Conservation (phyloP, 306 rosid species). For the Echinosophora koreensis region DNA sequence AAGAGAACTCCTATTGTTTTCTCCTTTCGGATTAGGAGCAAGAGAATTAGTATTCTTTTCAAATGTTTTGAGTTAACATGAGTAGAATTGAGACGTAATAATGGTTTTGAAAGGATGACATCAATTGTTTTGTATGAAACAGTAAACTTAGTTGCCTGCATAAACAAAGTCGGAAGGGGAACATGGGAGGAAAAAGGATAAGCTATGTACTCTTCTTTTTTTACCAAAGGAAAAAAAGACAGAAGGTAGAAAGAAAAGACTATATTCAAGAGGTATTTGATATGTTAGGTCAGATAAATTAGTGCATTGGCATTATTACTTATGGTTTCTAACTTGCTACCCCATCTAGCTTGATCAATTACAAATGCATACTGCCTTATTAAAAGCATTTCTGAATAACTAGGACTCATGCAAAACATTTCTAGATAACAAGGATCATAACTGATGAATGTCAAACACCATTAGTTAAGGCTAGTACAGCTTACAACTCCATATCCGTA, state of each 20-base stretch:
- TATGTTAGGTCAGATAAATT: not conserved
- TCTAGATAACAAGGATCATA: no score
- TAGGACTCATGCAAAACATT: no score
- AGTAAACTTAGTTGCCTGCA: not conserved
- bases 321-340: not conserved
- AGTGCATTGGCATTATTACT: not conserved
- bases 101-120: not conserved
- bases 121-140: not conserved
- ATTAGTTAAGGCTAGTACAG: not conserved
- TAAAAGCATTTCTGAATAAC: no score
- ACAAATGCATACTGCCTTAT: not conserved
- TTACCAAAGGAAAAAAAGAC: not conserved
- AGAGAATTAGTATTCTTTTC: no score
- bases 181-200: not conserved
- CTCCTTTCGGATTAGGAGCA: not conserved
- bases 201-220: not conserved
- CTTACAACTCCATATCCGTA: not conserved
- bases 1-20: not conserved
- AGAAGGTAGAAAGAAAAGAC: not conserved
- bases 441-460: not conserved
- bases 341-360: not conserved
- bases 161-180: not conserved
- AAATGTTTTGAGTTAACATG: not conserved
- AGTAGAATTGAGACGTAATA: not conserved
- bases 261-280: not conserved